phyloP scores from a whole-genome alignment of 495 filamentous ascomycete genomes.

The Endocarpon pusillum region DNA sequence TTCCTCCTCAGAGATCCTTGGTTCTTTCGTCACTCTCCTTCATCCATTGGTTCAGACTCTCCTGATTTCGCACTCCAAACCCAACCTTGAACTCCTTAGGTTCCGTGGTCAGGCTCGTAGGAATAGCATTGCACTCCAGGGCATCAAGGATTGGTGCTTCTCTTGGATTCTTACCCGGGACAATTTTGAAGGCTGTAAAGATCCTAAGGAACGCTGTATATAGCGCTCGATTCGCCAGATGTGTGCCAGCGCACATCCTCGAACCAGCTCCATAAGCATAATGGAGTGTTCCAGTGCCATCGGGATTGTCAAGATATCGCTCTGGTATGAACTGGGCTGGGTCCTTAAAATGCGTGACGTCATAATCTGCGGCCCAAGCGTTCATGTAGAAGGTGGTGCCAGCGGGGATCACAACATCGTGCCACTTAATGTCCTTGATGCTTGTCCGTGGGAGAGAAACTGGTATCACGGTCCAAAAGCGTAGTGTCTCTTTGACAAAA shows the following conservation, averaged over 20 bases:
- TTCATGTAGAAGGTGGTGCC: slow-evolving; percentile 58
- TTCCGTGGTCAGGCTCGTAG: slow-evolving; percentile 50
- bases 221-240: slow-evolving; percentile 49
- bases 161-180: slow-evolving; percentile 17
- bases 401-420: slow-evolving; percentile 40
- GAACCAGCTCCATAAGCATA: slow-evolving; percentile 54
- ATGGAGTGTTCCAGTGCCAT: slow-evolving; percentile 45
- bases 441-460: slow-evolving; percentile 49
- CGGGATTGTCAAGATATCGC: slow-evolving; percentile 40
- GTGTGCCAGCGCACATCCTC: slow-evolving; percentile 58
- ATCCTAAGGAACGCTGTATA: slow-evolving; percentile 53
- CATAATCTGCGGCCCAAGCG: slow-evolving; percentile 53
- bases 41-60: slow-evolving; percentile 32
- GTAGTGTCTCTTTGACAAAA: slow-evolving; percentile 48
- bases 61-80: slow-evolving; percentile 29
- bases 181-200: slow-evolving; percentile 45
- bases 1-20: slow-evolving; percentile 28
- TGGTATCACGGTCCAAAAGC: slow-evolving; percentile 60
- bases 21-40: slow-evolving; percentile 40
- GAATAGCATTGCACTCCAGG: slow-evolving; percentile 43
- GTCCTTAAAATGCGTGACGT: slow-evolving; percentile 44
- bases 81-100: slow-evolving; percentile 52
- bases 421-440: slow-evolving; percentile 46
- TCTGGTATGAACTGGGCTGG: slow-evolving; percentile 42
- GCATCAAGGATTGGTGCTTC: slow-evolving; percentile 41